Evolutionary conservation across 306 rosid genomes (phyloP), one percentile per base, ranked within the genome.

Genomic region (Vicia sativa): DNA sequence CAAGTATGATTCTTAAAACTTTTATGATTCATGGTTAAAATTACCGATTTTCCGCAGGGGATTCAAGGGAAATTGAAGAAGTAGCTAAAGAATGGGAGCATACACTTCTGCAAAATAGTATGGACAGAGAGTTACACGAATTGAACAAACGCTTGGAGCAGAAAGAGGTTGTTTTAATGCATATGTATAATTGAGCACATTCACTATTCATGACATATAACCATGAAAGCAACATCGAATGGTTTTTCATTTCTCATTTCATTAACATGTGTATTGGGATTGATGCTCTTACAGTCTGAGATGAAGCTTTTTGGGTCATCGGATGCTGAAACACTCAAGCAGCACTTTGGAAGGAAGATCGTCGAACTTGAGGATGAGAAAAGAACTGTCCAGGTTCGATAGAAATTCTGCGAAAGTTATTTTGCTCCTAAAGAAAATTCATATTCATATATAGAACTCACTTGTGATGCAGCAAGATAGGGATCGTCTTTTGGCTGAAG

Each of bases 21-120:
- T 57, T 31, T 48, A 61, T 62, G 21, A 55, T 67, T 64, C 31
- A 45, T 63, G 59, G 65, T 46, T 71, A 38, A 34, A 45, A 45
- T 65, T 80, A 69, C 71, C 68, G 63, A 71, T 66, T 76, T 76
- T 68, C 48, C 54, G 76, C 87, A 87, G 98, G 91, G 37, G 98
- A 86, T 67, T 74, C 92, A 39, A 77, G 80, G 70, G 96, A 89
- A 80, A 84, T 92, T 57, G 98, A 92, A 79, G 97, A 91, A 84
- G 96, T 81, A 38, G 88, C 84, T 41, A 92, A 92, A 80, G 98
- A 89, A 63, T 92, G 89, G 98, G 98, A 92, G 82, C 98, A 92
- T 81, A 90, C 89, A 58, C 93, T 89, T 73, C 78, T 92, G 67
- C 95, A 92, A 35, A 88, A 78, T 77, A 86, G 89, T 52, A 92